Base-by-base conservation (phyloP, 1,139 yeast species). In the Saccharomyces hybrid region DNA sequence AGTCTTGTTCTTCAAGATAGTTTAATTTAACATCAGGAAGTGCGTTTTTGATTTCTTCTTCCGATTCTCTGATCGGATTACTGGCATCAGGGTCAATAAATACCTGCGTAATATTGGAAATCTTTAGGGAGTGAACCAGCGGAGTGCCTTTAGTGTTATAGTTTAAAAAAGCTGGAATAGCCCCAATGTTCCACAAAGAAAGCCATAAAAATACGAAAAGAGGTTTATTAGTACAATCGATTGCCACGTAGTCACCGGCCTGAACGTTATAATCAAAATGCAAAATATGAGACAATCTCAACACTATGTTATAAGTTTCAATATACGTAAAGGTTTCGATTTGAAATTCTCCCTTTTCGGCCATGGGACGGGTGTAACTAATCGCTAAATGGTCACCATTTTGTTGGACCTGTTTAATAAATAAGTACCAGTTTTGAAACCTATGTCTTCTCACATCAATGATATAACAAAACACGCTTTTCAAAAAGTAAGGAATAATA, bases 181-280 rank as follows among this genome's bases (percentile, higher is more conserved):
- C 96, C 29, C 98, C 97, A 52, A 91, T 76, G 64, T 89, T 87
- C 97, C 97, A 90, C 53, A 88, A 72, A 0, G 96, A 85, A 58
- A 88, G 76, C 96, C 96, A 88, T 48, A 87, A 68, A 54, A 90
- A 78, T 27, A 90, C 70, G 64, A 88, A 88, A 61, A 89, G 75
- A 1, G 96, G 96, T 66, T 85, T 88, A 71, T 91, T 91, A 70
- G 88, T 85, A 66, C 83, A 86, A 63, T 85, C 85, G 52, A 91
- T 66, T 0, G 88, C 96, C 52, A 91, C 82, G n/a, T 83, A 78
- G 61, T 88, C 88, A 48, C 83, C 82, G 9, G 83, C 69, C 26
- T 82, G 73, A 42, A 90, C 81, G 1, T 85, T 85, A 64, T 83
- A 84, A 57, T 85, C 82, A 60, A 79, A 70, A 51, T 75, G 79